Base-by-base conservation (phyloP, 164 flowering plant species). In the Chimonanthus praecox region DNA sequence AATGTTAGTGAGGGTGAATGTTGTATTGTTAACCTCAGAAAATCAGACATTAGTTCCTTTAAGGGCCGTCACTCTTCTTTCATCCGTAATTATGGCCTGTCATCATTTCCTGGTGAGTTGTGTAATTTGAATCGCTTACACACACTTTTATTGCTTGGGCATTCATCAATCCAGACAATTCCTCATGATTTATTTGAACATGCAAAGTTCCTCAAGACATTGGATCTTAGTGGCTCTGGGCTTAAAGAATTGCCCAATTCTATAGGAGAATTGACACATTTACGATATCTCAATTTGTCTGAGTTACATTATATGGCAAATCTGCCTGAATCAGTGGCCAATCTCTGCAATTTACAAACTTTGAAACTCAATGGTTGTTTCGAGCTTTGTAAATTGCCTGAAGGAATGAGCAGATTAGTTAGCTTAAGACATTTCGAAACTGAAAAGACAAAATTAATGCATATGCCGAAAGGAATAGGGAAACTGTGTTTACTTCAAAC, bases 351-450 rank as follows among this genome's bases (percentile, higher is more conserved):
- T 49, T 8, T 72, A 20, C 61, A 72, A 10, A 72, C 69, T 10
- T 49, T 72, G 13, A 72, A 49, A 33, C 74, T 72, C 7, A 64
- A 8, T 11, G 0, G 4, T 0, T 72, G 74, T 21, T 0, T 0
- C 0, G 0, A 33, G 4, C 69, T 64, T 49, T 0, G 15, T 10
- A 21, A 7, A 18, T 18, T 72, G 2, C 74, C 74, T 0, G 21
- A 33, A 0, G 69, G 50, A 6, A 20, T 72, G 3, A 67, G 68
- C 44, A 64, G 49, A 72, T 2, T 72, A 47, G 33, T 72, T 47
- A 72, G 20, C 9, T 44, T 72, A 47, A 20, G 61, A 16, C 74
- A 72, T 64, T 69, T 63, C 49, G 69, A 72, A 63, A 18, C 21
- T 64, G 21, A 63, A 72, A 58, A 1, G 2, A 6, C 10, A 15